Base-by-base conservation (phyloP, 2,329 filamentous ascomycete genomes). In the Emmonsiellopsis sp. region DNA sequence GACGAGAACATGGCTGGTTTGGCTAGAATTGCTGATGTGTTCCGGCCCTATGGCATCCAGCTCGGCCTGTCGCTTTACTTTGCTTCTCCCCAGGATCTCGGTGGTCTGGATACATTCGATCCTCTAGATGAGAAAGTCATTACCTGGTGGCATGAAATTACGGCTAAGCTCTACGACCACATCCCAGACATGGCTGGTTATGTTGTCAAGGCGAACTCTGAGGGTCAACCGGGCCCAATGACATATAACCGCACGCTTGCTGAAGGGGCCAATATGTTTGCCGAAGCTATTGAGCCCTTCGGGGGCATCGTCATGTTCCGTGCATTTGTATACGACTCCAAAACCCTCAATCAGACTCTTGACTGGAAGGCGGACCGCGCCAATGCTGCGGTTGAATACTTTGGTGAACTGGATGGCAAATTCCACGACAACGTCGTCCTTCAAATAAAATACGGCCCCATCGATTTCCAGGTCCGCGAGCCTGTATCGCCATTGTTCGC, bases 391-490 rank as follows among this genome's bases (percentile, higher is more conserved):
- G 82, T 86, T 0, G 74, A 87, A 1, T 86, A 80, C 66, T 87
- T 88, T 65, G 71, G 79, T 13, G 73, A 74, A 0, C 74, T 87
- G 0, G 85, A 88, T 60, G 78, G 75, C 5, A 65, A 82, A 55
- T 88, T 88, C 53, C 81, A 84, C 21, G 80, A 84, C 45, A 88
- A 88, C 46, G 84, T 87, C 0, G 75, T 88, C 0, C 75, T 88
- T 2, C 85, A 88, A 63, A 83, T 88, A 67, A 88, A 88, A 66
- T 86, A 84, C 57, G 85, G 85, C 0, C 84, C 85, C 0, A 87
- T 87, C 55, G 85, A 88, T 62, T 87, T 88, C 65, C 85, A 87
- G 61, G 82, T 87, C 9, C 78, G 85, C 37, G 85, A 87, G 63
- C 81, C 85, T 1, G 68, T 76, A 1, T 85, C 80, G 3, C 84